Evolutionary conservation across 2,329 filamentous ascomycete species (phyloP), one percentile per base, ranked within the genome.

Genomic region (Stagonosporopsis chrysanthemi): DNA sequence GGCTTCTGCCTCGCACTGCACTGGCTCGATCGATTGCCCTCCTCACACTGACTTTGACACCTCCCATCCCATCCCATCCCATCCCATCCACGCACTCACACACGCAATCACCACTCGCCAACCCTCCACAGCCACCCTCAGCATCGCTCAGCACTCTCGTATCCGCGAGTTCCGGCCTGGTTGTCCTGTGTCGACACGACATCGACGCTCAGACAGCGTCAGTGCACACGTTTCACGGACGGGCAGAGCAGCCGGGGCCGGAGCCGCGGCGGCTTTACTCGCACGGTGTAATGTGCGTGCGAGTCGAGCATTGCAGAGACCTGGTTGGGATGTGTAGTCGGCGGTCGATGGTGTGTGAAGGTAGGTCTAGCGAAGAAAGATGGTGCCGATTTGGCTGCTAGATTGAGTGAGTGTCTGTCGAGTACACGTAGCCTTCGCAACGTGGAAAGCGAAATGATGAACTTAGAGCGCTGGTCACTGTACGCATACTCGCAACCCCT

Each of bases 191-290:
- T 33, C 39, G 6, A 15, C 48, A 17, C 17, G 14, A 6, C 2
- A 17, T 15, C 3, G 22, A 36, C 39, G 39, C 31, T 28, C 38
- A 31, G 42, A 31, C 26, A 52, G n/a, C 17, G 31, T 40, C 54
- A 52, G 39, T 52, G 49, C 54, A 28, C 43, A 1, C 23, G 54
- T 57, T 52, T 57, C 48, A 57, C 54, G 43, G 43, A 57, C 39
- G 14, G 23, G 23, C 39, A 39, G 43, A 39, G 44, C 39, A 52
- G 54, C 48, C 54, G 48, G n/a, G 28, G 7, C 43, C 43, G 43
- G 24, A 40, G 44, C 43, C 43, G 49, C 43, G 36, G 40, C 43
- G 54, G 54, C 54, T 57, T 52, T 57, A 52, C 43, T 52, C 33
- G 31, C 31, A 33, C 12, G 31, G 31, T 3, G 14, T 33, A 33